A percentile compares a stretch with the other conserved stretches of the same genome.
Evolutionary conservation across 1,139 yeast species (phyloP).

Genomic region (Geotrichum armillariae): DNA sequence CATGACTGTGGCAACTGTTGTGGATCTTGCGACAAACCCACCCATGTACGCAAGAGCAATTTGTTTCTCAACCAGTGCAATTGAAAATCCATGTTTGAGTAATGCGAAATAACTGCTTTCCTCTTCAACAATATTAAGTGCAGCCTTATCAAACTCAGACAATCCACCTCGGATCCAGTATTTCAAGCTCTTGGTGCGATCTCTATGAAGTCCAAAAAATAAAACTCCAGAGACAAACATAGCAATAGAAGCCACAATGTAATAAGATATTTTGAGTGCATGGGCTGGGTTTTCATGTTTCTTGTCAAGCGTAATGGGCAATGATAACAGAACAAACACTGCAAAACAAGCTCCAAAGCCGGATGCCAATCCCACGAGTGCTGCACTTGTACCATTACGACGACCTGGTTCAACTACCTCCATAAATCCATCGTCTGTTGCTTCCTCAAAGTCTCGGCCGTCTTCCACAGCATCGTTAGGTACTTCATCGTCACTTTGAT

Average conservation of each 20-base stretch:
- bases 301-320: constrained; percentile 58
- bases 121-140: constrained; percentile 27
- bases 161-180: constrained; percentile 32
- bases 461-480: constrained; percentile 10
- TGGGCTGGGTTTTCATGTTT: constrained; percentile 43
- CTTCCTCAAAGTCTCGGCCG: constrained; percentile 14
- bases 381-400: constrained; percentile 55
- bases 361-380: constrained; percentile 60
- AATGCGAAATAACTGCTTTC: constrained; percentile 41
- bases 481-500: constrained; percentile 7
- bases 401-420: constrained; percentile 23
- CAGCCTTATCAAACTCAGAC: constrained; percentile 35
- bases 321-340: constrained; percentile 72
- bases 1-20: constrained; percentile 59
- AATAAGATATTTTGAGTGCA: constrained; percentile 51
- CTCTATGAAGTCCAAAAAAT: constrained; percentile 50
- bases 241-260: constrained; percentile 49
- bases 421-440: constrained; percentile 13
- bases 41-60: constrained; percentile 58
- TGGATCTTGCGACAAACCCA: constrained; percentile 63
- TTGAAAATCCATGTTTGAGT: constrained; percentile 48
- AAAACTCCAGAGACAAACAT: constrained; percentile 44
- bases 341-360: constrained; percentile 64
- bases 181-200: constrained; percentile 38
- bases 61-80: constrained; percentile 40